Evolutionary conservation across 495 filamentous ascomycete species (phyloP).

Genomic region (Usnea hakonensis): DNA sequence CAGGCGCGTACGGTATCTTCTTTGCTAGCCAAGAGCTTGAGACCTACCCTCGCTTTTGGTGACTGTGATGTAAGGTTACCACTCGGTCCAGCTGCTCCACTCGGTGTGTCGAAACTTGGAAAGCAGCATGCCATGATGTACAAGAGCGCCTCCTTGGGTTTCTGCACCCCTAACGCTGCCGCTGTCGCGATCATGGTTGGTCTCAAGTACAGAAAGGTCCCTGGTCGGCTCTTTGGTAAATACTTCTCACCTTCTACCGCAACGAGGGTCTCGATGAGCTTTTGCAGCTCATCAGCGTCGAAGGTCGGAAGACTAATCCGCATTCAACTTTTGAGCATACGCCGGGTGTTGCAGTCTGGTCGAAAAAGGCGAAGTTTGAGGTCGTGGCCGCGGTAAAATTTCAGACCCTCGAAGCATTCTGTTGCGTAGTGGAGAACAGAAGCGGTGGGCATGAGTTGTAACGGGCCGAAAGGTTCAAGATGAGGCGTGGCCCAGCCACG

Average conservation of each 20-base stretch:
- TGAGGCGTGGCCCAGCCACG: conserved; percentile 72
- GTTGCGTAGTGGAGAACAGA: conserved; percentile 87
- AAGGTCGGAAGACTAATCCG: conserved; percentile 76
- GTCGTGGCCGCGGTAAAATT: conserved; percentile 77
- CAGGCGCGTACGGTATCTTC: conserved; percentile 80
- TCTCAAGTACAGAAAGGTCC: conserved; percentile 70
- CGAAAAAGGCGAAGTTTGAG: conserved; percentile 80
- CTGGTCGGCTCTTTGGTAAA: conserved; percentile 59
- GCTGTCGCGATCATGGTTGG: conserved; percentile 82
- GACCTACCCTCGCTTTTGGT: conserved; percentile 36
- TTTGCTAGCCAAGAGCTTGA: conserved; percentile 69
- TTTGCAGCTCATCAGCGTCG: conserved; percentile 60
- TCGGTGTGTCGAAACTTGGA: conserved; percentile 44
- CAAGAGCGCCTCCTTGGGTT: conserved; percentile 73
- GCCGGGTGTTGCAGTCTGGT: conserved; percentile 64
- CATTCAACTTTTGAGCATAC: conserved; percentile 61
- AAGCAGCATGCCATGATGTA: conserved; percentile 74
- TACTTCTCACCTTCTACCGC: conserved; percentile 62
- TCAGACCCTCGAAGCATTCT: conserved; percentile 88
- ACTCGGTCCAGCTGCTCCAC: background rate
- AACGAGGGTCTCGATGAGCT: conserved; percentile 54
- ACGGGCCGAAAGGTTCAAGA: conserved; percentile 69
- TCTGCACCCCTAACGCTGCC: conserved; percentile 69
- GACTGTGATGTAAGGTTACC: background rate
- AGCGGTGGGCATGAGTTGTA: conserved; percentile 75